phyloP scores from a whole-genome alignment of 2,329 filamentous ascomycete genomes.

The Verticillium alfalfae region DNA sequence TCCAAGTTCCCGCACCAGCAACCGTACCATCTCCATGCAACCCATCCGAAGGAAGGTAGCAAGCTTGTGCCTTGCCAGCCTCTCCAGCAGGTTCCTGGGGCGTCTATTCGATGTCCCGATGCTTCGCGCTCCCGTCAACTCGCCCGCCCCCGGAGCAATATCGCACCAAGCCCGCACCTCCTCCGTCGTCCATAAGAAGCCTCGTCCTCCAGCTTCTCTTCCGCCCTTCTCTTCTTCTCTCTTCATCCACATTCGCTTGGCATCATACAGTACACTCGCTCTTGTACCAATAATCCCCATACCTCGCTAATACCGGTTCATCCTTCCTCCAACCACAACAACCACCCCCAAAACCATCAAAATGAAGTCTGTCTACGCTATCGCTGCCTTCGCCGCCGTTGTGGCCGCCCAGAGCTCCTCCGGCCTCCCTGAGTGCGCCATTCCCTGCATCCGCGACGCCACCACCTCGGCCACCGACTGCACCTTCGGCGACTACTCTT shows the following conservation, averaged over 20 bases:
- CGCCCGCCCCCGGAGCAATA: neutral
- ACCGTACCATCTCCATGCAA: neutral
- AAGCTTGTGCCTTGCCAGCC: neutral
- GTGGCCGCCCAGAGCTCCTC: conserved; percentile 19
- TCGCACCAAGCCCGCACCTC: neutral
- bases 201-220: conserved; percentile 2
- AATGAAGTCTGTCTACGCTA: conserved; percentile 14
- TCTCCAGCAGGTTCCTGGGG: neutral
- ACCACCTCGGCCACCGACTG: conserved; percentile 24
- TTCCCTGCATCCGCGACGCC: conserved; percentile 27
- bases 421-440: conserved; percentile 26
- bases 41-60: neutral
- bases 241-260: conserved; percentile 4
- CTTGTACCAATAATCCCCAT: conserved; percentile 4
- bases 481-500: conserved; percentile 20
- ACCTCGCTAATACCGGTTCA: conserved; percentile 4
- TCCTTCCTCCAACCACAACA: conserved; percentile 5
- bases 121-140: neutral
- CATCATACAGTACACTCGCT: conserved; percentile 3
- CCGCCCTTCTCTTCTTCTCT: neutral
- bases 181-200: conserved; percentile 7
- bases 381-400: conserved; percentile 25
- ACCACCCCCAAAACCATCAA: conserved; percentile 4
- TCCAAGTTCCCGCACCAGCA: neutral
- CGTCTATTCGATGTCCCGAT: neutral